Percentiles rank a stretch among this genome's conserved stretches.
These are phyloP conservation scores for Phragmites australis DNA, from an alignment of 176 grass and related monocot species.

Conservation along the genomic window DNA sequence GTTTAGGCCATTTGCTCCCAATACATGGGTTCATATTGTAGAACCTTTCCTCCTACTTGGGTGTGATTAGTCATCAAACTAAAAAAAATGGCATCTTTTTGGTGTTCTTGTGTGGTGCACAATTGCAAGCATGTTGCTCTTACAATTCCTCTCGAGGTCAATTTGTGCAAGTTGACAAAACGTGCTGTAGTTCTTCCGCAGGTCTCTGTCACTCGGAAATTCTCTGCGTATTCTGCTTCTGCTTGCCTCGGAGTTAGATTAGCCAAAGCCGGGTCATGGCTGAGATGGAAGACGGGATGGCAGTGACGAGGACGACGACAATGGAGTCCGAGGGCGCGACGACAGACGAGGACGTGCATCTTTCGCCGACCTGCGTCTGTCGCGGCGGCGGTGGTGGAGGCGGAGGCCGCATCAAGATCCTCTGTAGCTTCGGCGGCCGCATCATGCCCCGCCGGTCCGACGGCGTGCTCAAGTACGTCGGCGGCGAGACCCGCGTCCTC, in stretches of 20 bases:
- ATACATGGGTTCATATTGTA: neutral
- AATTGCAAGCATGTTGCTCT: neutral
- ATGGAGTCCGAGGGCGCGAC: conserved; percentile 46
- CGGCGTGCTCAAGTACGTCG: conserved; percentile 79
- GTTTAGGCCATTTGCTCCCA: neutral
- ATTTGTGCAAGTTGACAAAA: neutral
- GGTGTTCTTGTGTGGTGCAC: neutral
- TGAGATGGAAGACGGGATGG: conserved; percentile 12
- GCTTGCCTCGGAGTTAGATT: neutral
- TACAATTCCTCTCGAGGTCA: neutral
- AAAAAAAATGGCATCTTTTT: neutral
- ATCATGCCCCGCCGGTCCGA: conserved; percentile 73
- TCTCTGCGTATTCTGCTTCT: neutral
- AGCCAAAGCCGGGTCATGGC: neutral
- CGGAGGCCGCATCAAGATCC: conserved; percentile 65
- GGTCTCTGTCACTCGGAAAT: neutral
- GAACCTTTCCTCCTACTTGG: neutral
- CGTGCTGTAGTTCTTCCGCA: conserved; percentile 16
- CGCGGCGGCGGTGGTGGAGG: neutral
- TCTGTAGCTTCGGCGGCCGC: conserved; percentile 90
- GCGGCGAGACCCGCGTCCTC: conserved; percentile 88
- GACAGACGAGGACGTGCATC: conserved; percentile 55
- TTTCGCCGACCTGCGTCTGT: conserved; percentile 40
- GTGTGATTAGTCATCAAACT: neutral
- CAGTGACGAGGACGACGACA: neutral